A percentile compares a stretch with the other conserved stretches of the same genome.
Evolutionary conservation across 2,329 filamentous ascomycete genomes (phyloP).

Genomic region (Beauveria scarabaeidicola): DNA sequence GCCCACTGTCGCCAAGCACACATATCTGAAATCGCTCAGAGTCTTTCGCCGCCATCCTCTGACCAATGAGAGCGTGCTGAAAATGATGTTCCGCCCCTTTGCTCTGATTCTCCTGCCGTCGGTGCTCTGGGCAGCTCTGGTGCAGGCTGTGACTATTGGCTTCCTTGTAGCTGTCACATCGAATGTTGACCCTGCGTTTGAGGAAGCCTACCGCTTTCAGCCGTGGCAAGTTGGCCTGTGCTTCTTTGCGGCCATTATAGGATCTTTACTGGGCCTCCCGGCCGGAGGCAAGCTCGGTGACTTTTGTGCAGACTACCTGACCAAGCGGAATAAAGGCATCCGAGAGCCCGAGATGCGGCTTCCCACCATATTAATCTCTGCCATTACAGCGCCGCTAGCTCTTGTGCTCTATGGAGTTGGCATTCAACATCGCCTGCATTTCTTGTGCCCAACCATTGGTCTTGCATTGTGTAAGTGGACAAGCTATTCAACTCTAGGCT

Average conservation of each 20-base stretch:
- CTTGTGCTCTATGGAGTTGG: slow-evolving; percentile 40
- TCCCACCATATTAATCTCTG: slow-evolving; percentile 37
- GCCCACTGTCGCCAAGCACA: slow-evolving; percentile 17
- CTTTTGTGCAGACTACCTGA: slow-evolving; percentile 38
- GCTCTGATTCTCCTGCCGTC: slow-evolving; percentile 41
- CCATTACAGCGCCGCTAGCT: slow-evolving; percentile 25
- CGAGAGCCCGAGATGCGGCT: slow-evolving; percentile 54
- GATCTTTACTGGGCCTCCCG: slow-evolving; percentile 39
- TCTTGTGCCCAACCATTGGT: slow-evolving; percentile 48
- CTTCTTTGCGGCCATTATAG: slow-evolving; percentile 40
- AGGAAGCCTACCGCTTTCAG: slow-evolving; percentile 32
- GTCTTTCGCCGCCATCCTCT: slow-evolving; percentile 30
- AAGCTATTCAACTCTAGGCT: background rate
- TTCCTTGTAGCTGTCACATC: slow-evolving; percentile 47
- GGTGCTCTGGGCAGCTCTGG: slow-evolving; percentile 46
- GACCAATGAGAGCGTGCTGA: slow-evolving; percentile 38
- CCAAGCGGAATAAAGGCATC: slow-evolving; percentile 44
- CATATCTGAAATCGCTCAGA: slow-evolving; percentile 27
- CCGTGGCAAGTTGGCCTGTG: slow-evolving; percentile 41
- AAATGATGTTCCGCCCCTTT: slow-evolving; percentile 41
- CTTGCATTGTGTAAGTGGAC: slow-evolving; percentile 39
- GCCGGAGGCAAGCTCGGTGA: slow-evolving; percentile 41
- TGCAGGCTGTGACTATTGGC: slow-evolving; percentile 46
- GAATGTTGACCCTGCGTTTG: slow-evolving; percentile 39
- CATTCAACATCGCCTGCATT: slow-evolving; percentile 38